Percentiles rank a stretch among this genome's conserved stretches.
phyloP scores from a whole-genome alignment of 352 stramenopile species.

The Globisporangium splendens region DNA sequence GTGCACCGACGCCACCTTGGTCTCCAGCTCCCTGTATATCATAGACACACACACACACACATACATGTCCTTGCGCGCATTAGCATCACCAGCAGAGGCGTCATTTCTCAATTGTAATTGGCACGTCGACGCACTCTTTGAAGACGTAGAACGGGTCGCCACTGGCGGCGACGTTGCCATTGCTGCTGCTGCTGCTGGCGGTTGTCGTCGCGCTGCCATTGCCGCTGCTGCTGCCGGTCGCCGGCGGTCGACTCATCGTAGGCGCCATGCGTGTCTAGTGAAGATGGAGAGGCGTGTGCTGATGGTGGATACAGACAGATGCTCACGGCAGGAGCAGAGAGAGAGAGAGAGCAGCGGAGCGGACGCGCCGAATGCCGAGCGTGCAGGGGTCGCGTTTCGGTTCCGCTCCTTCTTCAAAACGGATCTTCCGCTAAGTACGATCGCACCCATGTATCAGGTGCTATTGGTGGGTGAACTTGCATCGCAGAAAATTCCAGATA shows the following conservation, averaged over 20 bases:
- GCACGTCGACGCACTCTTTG: conserved; percentile 53
- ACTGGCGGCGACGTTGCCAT: conserved; percentile 28
- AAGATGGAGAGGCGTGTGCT: no score
- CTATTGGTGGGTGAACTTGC: no score
- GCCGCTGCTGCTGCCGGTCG: background rate
- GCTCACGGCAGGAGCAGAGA: no score
- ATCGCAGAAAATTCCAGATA: no score
- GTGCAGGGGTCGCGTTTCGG: no score
- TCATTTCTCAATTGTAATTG: background rate
- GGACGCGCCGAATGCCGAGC: no score
- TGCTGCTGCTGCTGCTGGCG: background rate
- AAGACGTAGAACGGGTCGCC: conserved; percentile 83
- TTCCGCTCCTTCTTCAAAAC: no score
- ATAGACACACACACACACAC: background rate
- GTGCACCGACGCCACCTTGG: conserved; percentile 69
- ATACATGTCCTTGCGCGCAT: no score
- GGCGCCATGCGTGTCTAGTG: conserved; percentile 2
- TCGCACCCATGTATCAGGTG: no score
- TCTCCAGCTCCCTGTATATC: conserved; percentile 58
- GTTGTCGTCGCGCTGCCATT: background rate
- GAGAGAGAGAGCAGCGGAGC: no score
- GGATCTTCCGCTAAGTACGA: no score
- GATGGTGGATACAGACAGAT: no score
- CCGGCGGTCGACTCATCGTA: conserved; percentile 9
- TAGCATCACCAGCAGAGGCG: background rate